Base-by-base conservation (phyloP, 2,329 filamentous ascomycete genomes). In the Fusarium hostae region DNA sequence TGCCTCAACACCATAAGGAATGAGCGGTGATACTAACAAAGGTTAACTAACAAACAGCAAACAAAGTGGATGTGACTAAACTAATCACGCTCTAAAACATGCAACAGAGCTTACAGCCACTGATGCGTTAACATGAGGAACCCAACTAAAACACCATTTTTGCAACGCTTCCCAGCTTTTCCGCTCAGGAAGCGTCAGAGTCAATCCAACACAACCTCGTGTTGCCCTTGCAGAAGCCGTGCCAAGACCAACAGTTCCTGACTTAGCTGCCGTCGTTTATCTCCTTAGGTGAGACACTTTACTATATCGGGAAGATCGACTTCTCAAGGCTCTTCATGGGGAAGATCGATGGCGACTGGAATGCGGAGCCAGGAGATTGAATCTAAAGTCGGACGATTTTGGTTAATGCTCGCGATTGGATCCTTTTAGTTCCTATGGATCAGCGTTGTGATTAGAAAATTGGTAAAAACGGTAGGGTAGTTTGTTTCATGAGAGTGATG, bases 81-180 rank as follows among this genome's bases (percentile, higher is more conserved):
- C 34, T 26, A 22, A 20, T 26, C 34, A 37, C 50, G 18, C 32
- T n/a, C 7, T 12, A 39, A 39, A 52, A 39, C 32, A 34, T 37
- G 12, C 30, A 66, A 15, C 8, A 43, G 52, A 70, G 66, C 44
- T 30, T 66, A 51, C 40, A 66, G 66, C 68, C 68, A 41, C 68
- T 47, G 41, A 70, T 70, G 20, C 50, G 10, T 39, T 18, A 26
- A 26, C 5, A 41, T 20, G 32, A 26, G 22, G 22, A 15, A 26
- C 24, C 12, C 22, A 5, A 10, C 22, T 3, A n/a, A 37, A 24
- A 24, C 28, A 18, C 24, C 26, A 28, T 28, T 16, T 35, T 37
- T 41, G 24, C 40, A 59, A 28, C n/a, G 55, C 40, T 35, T 40
- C 22, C 54, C 59, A 43, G 43, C 15, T n/a, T 16, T 51, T 40